Evolutionary conservation across 2,329 filamentous ascomycete genomes (phyloP).

Genomic region (Colletotrichum brevisporum): DNA sequence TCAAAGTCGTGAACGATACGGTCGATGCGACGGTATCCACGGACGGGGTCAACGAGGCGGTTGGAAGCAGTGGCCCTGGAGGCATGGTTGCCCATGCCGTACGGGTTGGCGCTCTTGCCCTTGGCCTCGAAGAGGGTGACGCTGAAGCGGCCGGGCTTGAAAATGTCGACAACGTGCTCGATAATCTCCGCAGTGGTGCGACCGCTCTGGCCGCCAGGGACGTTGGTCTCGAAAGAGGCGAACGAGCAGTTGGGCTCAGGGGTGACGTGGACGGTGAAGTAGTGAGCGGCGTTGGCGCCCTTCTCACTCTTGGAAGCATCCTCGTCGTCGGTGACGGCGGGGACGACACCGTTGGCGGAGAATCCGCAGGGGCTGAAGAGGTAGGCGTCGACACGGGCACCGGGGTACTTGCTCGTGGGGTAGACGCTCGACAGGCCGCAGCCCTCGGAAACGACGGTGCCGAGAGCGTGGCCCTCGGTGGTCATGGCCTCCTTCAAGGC

Average conservation of each 20-base stretch:
- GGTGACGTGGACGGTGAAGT: slow-evolving; percentile 98
- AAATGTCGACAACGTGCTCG: slow-evolving; percentile 94
- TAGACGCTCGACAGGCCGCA: slow-evolving; percentile 94
- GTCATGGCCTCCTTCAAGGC: slow-evolving; percentile 81
- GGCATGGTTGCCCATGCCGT: slow-evolving; percentile 58
- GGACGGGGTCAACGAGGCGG: slow-evolving; percentile 80
- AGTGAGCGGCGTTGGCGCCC: slow-evolving; percentile 76
- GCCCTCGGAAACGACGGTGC: slow-evolving; percentile 89
- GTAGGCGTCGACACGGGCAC: slow-evolving; percentile 94
- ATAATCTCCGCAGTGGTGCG: slow-evolving; percentile 92
- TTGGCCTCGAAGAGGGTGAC: slow-evolving; percentile 97
- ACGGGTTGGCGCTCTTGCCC: slow-evolving; percentile 60
- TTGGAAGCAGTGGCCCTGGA: slow-evolving; percentile 55
- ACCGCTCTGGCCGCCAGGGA: slow-evolving; percentile 88
- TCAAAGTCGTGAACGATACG: slow-evolving; percentile 98
- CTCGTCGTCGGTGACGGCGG: slow-evolving; percentile 74
- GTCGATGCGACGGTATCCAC: slow-evolving; percentile 90
- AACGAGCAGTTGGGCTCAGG: slow-evolving; percentile 98
- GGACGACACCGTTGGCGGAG: slow-evolving; percentile 95
- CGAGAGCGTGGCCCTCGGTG: slow-evolving; percentile 93
- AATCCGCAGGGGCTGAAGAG: slow-evolving; percentile 97
- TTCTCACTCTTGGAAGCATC: slow-evolving; percentile 48
- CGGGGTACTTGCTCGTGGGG: slow-evolving; percentile 87
- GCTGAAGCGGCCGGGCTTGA: slow-evolving; percentile 97
- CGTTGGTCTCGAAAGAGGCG: slow-evolving; percentile 98